Evolutionary conservation across 257 asterid genomes (phyloP).

Genomic region (Buddleja alternifolia): DNA sequence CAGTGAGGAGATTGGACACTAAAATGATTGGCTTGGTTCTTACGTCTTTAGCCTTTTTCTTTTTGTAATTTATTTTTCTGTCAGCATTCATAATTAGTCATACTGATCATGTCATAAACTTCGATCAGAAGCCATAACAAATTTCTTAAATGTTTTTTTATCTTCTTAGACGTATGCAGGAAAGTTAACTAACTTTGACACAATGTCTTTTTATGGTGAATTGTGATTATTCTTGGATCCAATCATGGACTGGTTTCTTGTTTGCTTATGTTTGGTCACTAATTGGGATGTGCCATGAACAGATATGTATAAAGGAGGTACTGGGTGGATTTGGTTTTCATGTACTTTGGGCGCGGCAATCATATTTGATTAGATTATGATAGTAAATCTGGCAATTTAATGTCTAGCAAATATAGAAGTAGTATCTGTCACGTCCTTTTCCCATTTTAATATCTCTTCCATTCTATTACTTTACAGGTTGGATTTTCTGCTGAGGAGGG

Average conservation of each 20-base stretch:
- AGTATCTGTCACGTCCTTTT: neutral
- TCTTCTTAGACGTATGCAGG: neutral
- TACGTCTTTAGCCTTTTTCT: constrained; percentile 6
- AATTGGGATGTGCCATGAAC: neutral
- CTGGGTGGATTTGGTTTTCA: neutral
- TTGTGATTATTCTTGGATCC: neutral
- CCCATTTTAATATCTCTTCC: neutral
- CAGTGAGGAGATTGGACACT: neutral
- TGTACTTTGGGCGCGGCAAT: neutral
- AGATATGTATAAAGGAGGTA: neutral
- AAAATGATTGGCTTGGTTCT: neutral
- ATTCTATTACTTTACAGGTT: constrained; percentile 28
- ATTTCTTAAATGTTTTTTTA: neutral
- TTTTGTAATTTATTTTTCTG: neutral
- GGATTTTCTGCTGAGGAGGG: constrained; percentile 32
- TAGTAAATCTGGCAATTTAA: neutral
- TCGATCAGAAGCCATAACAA: neutral
- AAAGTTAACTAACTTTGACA: neutral
- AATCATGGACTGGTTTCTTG: neutral
- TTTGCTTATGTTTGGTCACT: neutral
- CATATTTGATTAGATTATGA: neutral
- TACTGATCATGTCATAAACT: neutral
- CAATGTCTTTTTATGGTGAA: neutral
- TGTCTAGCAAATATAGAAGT: neutral
- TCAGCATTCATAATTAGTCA: neutral